These are phyloP conservation scores for Colletotrichum tabaci DNA, from an alignment of 2,329 filamentous ascomycete species.

Conservation along the genomic window DNA sequence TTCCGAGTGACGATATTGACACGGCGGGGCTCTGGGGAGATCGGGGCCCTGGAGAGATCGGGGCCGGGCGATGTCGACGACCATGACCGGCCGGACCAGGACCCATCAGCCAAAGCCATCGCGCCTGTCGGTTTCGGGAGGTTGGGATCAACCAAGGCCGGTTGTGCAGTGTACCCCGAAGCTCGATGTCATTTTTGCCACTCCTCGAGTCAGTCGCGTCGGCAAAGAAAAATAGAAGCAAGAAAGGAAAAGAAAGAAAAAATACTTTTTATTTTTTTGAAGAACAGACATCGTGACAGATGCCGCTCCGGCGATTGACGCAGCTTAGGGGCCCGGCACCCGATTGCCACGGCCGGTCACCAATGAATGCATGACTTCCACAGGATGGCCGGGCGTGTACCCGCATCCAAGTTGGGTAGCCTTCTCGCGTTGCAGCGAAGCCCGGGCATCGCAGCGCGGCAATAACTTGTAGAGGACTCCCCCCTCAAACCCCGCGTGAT, in stretches of 20 bases:
- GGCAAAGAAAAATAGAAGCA: not conserved
- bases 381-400: not conserved
- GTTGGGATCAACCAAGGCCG: not conserved
- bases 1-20: constrained; percentile 11
- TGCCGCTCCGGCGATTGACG: not conserved
- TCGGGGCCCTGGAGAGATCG: too few relatives aligned
- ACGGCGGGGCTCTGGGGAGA: constrained; percentile 1
- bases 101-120: not conserved
- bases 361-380: not conserved
- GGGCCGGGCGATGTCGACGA: too few relatives aligned
- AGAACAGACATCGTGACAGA: not conserved
- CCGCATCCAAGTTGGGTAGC: not conserved
- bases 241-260: not conserved
- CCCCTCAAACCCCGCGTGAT: too few relatives aligned
- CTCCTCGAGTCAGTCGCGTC: constrained; percentile 8
- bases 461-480: too few relatives aligned
- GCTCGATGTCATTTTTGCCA: not conserved
- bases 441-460: not conserved
- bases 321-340: not conserved
- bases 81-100: too few relatives aligned
- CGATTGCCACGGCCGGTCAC: not conserved
- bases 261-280: not conserved
- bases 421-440: not conserved
- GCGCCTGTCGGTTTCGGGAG: not conserved
- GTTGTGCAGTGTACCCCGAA: not conserved